A percentile compares a stretch with the other conserved stretches of the same genome.
Evolutionary conservation across 1,284 basidiomycete species (phyloP).

Genomic region (Cryptococcus wingfieldii): DNA sequence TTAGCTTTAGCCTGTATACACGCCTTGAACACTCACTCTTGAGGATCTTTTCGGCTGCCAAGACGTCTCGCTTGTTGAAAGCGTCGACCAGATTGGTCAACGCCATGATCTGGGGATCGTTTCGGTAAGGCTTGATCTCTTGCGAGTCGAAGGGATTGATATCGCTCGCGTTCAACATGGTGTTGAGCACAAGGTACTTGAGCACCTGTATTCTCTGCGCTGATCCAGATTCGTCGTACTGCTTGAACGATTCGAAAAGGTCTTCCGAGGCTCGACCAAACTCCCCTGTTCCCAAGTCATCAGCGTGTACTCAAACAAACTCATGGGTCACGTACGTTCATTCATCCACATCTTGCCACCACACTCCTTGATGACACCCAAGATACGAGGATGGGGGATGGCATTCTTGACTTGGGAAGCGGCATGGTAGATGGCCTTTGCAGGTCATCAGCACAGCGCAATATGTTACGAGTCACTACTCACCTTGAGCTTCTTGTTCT

Average conservation of each 20-base stretch:
- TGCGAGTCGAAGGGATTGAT: constrained; percentile 99
- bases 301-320: background rate
- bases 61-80: constrained; percentile 92
- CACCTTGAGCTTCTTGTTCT: constrained; percentile 92
- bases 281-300: constrained; percentile 58
- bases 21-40: constrained; percentile 55
- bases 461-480: background rate
- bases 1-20: background rate
- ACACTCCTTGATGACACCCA: constrained; percentile 98
- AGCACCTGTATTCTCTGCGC: constrained; percentile 95
- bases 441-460: background rate
- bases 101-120: constrained; percentile 89
- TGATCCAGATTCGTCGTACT: constrained; percentile 97
- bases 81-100: constrained; percentile 97
- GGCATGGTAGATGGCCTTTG: constrained; percentile 92
- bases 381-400: constrained; percentile 96
- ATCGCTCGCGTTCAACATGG: constrained; percentile 97
- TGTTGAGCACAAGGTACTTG: constrained; percentile 95
- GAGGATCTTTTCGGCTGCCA: constrained; percentile 90
- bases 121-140: constrained; percentile 99
- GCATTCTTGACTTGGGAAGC: constrained; percentile 89
- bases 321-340: constrained; percentile 66
- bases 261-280: constrained; percentile 96
- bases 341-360: constrained; percentile 99
- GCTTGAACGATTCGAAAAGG: constrained; percentile 97